Base-by-base conservation (phyloP, 148 eudicot species). In the Rhododendron kiyosumense region DNA sequence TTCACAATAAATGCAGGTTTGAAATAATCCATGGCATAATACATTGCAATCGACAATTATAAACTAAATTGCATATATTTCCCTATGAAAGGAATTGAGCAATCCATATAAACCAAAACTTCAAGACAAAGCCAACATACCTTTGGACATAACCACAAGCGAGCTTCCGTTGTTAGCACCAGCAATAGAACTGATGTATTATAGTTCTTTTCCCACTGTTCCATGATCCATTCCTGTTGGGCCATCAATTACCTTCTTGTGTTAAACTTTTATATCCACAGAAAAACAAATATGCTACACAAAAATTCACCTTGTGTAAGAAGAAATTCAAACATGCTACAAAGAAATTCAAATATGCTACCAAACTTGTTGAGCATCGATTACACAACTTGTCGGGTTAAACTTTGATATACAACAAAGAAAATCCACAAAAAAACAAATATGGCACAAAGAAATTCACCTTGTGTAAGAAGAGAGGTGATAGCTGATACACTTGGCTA, bases 121-220 rank as follows among this genome's bases (percentile, higher is more conserved):
- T 74, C 76, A 74, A 74, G 78, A 85, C 10, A 84, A 78, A 54
- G 45, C 77, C 65, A 41, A 86, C 89, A 86, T 83, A 95, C 98
- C 98, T 92, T 93, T 95, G 69, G 97, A 95, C 98, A 95, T 95
- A 86, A 95, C 97, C 86, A 95, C 98, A 82, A 94, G 95, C 69
- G 97, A 92, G 90, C 95, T 94, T 83, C 98, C 98, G 85, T 92
- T 92, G 86, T 54, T 74, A 79, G 94, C 88, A 65, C 98, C 98
- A 87, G 98, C 98, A 90, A 95, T 93, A 78, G 97, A 86, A 82
- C 93, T 95, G 83, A 95, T 95, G 90, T 94, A 95, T 32, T 32
- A 85, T 89, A 95, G 67, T 95, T 94, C 92, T 95, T 92, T 86
- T 95, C 98, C 98, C 98, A 95, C 86, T 95, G 97, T 87, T 94